These are phyloP conservation scores for Trifolium dubium DNA, from an alignment of 306 rosid genomes.

Conservation along the genomic window DNA sequence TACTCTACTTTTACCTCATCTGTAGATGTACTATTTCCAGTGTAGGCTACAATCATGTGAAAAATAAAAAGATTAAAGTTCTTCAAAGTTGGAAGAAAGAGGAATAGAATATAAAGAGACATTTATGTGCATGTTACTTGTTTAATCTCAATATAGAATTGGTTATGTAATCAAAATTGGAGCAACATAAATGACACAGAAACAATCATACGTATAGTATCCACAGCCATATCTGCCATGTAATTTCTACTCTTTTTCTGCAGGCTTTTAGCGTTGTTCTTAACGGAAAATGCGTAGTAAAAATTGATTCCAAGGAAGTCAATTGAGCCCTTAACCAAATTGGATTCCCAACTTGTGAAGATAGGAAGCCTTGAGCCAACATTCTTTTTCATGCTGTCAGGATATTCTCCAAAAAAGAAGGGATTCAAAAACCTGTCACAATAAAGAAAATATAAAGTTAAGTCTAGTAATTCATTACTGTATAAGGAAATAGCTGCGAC, in stretches of 20 bases:
- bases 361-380: conserved; percentile 64
- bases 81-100: not conserved
- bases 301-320: conserved; percentile 61
- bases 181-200: not conserved
- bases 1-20: conserved; percentile 42
- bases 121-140: not conserved
- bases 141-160: not conserved
- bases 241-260: conserved; percentile 32
- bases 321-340: conserved; percentile 54
- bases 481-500: not conserved
- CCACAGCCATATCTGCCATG: conserved; percentile 22
- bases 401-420: conserved; percentile 65
- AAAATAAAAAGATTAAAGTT: conserved; percentile 11
- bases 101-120: not conserved
- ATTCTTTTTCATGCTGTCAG: conserved; percentile 48
- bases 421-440: conserved; percentile 63
- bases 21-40: conserved; percentile 1
- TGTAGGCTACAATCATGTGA: conserved; percentile 9
- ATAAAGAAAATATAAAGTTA: not conserved
- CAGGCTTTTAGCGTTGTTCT: conserved; percentile 41
- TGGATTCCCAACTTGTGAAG: conserved; percentile 49
- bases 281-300: conserved; percentile 35
- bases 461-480: not conserved
- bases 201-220: conserved; percentile 24
- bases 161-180: not conserved